A percentile compares a stretch with the other conserved stretches of the same genome.
These are phyloP conservation scores for Zopfochytrium polystomum DNA, from an alignment of 371 early-diverging fungal genomes.

Conservation along the genomic window DNA sequence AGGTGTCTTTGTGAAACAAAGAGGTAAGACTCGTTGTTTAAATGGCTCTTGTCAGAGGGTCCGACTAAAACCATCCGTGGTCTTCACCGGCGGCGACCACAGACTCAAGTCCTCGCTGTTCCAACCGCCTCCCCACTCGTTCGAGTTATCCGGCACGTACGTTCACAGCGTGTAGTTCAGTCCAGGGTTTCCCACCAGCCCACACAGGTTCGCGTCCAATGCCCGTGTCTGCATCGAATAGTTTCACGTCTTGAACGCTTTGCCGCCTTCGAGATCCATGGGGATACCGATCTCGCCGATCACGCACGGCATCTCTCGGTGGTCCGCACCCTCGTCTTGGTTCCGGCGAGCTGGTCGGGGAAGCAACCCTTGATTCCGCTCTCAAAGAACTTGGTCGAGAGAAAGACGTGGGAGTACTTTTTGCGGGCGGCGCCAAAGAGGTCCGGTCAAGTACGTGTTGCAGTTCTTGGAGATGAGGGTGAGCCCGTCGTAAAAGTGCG, in stretches of 20 bases:
- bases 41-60: too few species aligned
- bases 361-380: too few species aligned
- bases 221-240: conserved; percentile 67
- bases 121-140: conserved; percentile 70
- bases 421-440: conserved; percentile 62
- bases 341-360: too few species aligned
- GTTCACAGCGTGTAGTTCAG: conserved; percentile 83
- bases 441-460: conserved; percentile 66
- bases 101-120: conserved; percentile 87
- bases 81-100: too few species aligned
- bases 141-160: conserved; percentile 75
- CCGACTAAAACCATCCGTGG: too few species aligned
- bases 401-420: conserved; percentile 60
- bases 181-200: conserved; percentile 69
- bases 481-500: too few species aligned
- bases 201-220: conserved; percentile 70
- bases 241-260: conserved; percentile 69
- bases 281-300: too few species aligned
- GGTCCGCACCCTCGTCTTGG: conserved; percentile 79
- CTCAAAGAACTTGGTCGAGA: too few species aligned
- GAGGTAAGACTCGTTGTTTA: too few species aligned
- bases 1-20: too few species aligned
- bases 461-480: conserved; percentile 68
- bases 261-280: too few species aligned
- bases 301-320: too few species aligned